These are phyloP conservation scores for Phialocephala sp. DNA, from an alignment of 2,329 filamentous ascomycete species.

Conservation along the genomic window DNA sequence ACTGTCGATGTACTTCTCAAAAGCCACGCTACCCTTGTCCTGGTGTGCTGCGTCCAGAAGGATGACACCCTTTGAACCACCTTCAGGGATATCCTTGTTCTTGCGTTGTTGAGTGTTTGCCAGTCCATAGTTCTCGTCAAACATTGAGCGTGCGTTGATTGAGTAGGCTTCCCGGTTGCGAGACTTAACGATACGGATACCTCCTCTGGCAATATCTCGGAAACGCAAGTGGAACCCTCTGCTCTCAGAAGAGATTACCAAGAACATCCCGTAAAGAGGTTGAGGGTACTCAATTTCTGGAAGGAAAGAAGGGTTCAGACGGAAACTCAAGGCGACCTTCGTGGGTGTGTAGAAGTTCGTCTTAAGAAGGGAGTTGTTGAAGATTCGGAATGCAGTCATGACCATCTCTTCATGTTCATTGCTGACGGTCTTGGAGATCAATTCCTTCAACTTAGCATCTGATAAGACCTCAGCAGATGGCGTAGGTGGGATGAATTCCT, in stretches of 20 bases:
- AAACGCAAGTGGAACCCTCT: constrained; percentile 97
- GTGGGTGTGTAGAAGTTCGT: constrained; percentile 95
- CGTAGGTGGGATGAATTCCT: constrained; percentile 59
- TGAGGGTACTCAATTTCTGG: constrained; percentile 92
- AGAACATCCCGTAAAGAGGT: constrained; percentile 96
- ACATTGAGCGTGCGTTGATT: constrained; percentile 95
- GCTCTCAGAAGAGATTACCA: constrained; percentile 96
- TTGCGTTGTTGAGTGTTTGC: constrained; percentile 99
- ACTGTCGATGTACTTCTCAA: constrained; percentile 99
- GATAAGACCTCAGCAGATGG: constrained; percentile 72
- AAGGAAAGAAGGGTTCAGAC: constrained; percentile 86
- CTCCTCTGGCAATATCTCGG: constrained; percentile 93
- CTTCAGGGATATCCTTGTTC: constrained; percentile 99
- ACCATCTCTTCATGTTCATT: constrained; percentile 99
- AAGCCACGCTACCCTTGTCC: constrained; percentile 88
- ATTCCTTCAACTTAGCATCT: constrained; percentile 73
- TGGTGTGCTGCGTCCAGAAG: constrained; percentile 93
- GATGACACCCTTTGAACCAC: constrained; percentile 97
- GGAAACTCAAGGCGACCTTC: constrained; percentile 97
- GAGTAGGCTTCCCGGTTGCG: constrained; percentile 93
- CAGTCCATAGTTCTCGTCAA: constrained; percentile 98
- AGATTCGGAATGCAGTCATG: constrained; percentile 94
- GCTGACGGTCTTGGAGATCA: constrained; percentile 78
- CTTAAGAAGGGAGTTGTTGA: constrained; percentile 93
- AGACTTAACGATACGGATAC: constrained; percentile 98